These are phyloP conservation scores for Apiospora malaysiana DNA, from an alignment of 2,329 filamentous ascomycete species.

Conservation along the genomic window DNA sequence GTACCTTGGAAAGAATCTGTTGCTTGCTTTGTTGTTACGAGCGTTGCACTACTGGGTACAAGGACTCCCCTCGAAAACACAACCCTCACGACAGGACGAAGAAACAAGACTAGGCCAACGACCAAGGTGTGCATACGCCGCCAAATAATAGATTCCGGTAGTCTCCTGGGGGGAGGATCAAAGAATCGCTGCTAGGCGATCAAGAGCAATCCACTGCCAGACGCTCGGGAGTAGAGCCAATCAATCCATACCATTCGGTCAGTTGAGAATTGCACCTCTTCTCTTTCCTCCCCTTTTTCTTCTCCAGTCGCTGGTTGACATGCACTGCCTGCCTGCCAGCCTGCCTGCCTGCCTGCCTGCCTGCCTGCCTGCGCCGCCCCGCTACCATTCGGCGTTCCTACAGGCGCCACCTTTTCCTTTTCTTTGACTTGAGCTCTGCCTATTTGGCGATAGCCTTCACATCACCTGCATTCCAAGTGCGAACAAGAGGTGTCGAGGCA, in stretches of 20 bases:
- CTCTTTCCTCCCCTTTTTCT: not conserved
- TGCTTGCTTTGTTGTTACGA: not conserved
- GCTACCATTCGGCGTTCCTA: constrained; percentile 12
- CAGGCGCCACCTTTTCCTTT: not conserved
- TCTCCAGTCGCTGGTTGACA: not conserved
- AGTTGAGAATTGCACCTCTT: constrained; percentile 24
- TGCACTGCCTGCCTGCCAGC: not conserved
- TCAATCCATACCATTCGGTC: constrained; percentile 23
- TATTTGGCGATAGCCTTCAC: not conserved
- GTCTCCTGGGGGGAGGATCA: constrained; percentile 23
- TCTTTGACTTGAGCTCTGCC: not conserved
- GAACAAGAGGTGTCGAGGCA: constrained; percentile 2
- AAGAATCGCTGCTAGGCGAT: constrained; percentile 30
- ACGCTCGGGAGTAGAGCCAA: constrained; percentile 21
- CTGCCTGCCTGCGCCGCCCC: not conserved
- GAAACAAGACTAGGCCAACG: not conserved
- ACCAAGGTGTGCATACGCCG: constrained; percentile 9
- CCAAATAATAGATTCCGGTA: constrained; percentile 6
- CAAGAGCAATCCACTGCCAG: constrained; percentile 23
- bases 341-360: too few species aligned
- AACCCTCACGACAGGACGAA: not conserved
- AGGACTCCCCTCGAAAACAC: not conserved
- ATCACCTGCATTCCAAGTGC: not conserved
- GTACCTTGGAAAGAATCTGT: not conserved
- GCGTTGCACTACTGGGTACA: constrained; percentile 1